A percentile compares a stretch with the other conserved stretches of the same genome.
These are phyloP conservation scores for Elsinoe arachidis DNA, from an alignment of 2,329 filamentous ascomycete species.

Conservation along the genomic window DNA sequence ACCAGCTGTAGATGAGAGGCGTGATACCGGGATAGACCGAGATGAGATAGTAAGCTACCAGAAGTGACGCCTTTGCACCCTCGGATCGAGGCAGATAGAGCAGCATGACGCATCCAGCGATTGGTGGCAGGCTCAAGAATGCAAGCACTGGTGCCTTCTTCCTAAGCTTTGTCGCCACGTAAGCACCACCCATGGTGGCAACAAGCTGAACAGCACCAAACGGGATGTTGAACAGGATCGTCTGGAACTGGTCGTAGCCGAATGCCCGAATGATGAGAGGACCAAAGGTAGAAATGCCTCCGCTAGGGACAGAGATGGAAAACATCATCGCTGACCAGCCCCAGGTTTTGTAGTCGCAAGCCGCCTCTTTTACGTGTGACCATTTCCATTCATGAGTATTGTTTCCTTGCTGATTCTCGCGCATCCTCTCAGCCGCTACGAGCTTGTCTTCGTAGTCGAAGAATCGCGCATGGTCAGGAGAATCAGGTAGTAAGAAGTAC, in stretches of 20 bases:
- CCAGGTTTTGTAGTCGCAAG: slow-evolving; percentile 53
- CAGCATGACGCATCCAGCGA: slow-evolving; percentile 48
- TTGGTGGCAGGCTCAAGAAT: slow-evolving; percentile 44
- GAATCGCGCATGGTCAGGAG: slow-evolving; percentile 52
- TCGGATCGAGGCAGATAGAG: slow-evolving; percentile 40
- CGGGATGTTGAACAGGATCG: slow-evolving; percentile 53
- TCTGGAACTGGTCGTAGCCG: slow-evolving; percentile 47
- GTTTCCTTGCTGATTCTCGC: slow-evolving; percentile 36
- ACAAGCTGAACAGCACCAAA: slow-evolving; percentile 54
- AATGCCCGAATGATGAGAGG: slow-evolving; percentile 51
- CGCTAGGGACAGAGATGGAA: slow-evolving; percentile 49
- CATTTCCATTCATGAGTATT: slow-evolving; percentile 41
- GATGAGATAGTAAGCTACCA: slow-evolving; percentile 52
- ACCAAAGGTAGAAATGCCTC: slow-evolving; percentile 52
- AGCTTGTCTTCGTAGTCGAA: slow-evolving; percentile 48
- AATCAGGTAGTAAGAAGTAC: slow-evolving; percentile 55
- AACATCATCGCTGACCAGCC: slow-evolving; percentile 41
- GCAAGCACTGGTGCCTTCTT: slow-evolving; percentile 49
- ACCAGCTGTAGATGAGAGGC: slow-evolving; percentile 54
- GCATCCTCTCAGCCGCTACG: slow-evolving; percentile 47
- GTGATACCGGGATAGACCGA: slow-evolving; percentile 54
- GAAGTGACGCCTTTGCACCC: slow-evolving; percentile 41
- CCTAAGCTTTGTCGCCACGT: slow-evolving; percentile 45
- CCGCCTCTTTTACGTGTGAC: slow-evolving; percentile 46
- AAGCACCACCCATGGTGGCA: slow-evolving; percentile 50